These are phyloP conservation scores for Solanum aculeatissimum DNA, from an alignment of 305 asterid genomes.

Conservation along the genomic window DNA sequence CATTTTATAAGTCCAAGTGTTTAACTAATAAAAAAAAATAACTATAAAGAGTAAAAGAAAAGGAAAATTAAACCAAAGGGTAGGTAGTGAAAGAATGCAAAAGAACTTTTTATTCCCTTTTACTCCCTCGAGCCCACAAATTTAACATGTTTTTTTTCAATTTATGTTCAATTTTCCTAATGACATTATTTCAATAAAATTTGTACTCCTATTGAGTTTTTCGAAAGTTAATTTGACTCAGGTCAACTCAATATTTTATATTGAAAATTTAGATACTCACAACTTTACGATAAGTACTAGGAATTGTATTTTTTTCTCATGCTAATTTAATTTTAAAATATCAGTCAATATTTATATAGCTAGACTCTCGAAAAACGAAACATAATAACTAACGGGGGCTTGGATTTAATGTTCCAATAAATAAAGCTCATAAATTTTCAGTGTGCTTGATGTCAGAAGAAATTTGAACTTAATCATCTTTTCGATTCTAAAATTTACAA, in stretches of 20 bases:
- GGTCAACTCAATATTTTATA: not conserved
- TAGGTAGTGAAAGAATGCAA: not conserved
- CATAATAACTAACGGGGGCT: too few species aligned
- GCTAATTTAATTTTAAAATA: too few species aligned
- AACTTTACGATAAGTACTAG: too few species aligned
- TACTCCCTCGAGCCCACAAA: not conserved
- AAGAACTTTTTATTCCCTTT: not conserved
- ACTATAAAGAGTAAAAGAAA: not conserved
- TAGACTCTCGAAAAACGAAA: too few species aligned
- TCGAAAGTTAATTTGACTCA: not conserved
- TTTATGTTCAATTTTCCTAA: not conserved
- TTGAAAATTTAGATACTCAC: too few species aligned
- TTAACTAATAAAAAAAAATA: not conserved
- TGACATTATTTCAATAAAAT: not conserved
- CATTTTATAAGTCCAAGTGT: not conserved
- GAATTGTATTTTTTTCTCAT: too few species aligned
- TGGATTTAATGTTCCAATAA: not conserved
- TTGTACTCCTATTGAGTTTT: too few species aligned
- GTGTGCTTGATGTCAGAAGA: not conserved
- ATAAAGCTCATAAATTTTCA: not conserved
- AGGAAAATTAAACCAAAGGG: not conserved
- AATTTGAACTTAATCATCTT: not conserved
- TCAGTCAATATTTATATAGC: too few species aligned
- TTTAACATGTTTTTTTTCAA: not conserved
- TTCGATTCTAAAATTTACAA: not conserved